Evolutionary conservation across 495 filamentous ascomycete genomes (phyloP), one percentile per base, ranked within the genome.

Genomic region (Neurospora terricola): DNA sequence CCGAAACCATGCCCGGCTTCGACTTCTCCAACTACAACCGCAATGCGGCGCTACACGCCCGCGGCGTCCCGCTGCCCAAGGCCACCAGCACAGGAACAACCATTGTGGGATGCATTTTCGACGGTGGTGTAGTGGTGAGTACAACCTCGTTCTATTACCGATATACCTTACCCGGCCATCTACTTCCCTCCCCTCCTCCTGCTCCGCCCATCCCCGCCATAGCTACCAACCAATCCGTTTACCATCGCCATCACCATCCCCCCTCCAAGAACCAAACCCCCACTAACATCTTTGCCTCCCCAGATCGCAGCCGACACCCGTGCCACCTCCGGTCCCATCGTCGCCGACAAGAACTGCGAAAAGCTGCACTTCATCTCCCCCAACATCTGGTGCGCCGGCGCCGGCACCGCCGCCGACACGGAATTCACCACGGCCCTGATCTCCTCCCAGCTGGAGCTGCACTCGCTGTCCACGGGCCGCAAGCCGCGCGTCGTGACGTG

Each of bases 301-400:
- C 79, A 93, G 91, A 97, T 97, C 84, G 94, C 94, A 74, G 94
- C 94, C 86, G 96, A 98, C 86, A 99, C 96, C 76, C 89, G 96
- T 90, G 96, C 96, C 71, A 99, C 96, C 48, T 94, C 92, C 75
- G 96, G 96, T 23, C 93, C 94, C 48, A 99, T 99, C 82, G 96
- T 99, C 78, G 96, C 96, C 80, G 96, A 99, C 90, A 99, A 99
- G 93, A 99, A 99, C 90, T 99, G 96, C 84, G 93, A 99, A 84
- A 99, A 99, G 87, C 90, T 99, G 70, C 96, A 99, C 85, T 99
- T 96, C 87, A 99, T 98, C 82, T 87, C 96, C 12, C 94, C 96
- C 72, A 94, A 98, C 83, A 99, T 99, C 86, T 99, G 96, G 96
- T 99, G 96, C 86, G 96, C 96, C 16, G 96, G 96, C 77, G 96